Evolutionary conservation across 2,329 filamentous ascomycete genomes (phyloP), one percentile per base, ranked within the genome.

Genomic region (Sporothrix pseudoabietina): DNA sequence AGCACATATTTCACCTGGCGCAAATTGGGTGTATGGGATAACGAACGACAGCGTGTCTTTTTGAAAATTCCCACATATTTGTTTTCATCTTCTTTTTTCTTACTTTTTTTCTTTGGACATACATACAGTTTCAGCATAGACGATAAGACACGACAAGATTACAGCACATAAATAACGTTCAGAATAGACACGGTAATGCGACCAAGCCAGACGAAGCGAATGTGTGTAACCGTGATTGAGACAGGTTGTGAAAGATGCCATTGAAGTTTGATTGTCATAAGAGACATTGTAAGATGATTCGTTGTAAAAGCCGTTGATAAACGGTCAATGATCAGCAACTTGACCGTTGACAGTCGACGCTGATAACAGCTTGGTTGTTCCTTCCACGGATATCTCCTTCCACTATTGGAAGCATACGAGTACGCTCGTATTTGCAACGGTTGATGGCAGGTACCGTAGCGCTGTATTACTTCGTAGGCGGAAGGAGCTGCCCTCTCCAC

Each of bases 121-220:
- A 39, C 35, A 72, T 41, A 57, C 35, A 35, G 9, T 26, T 47
- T 49, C 8, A 44, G 55, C 26, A 65, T 61, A 71, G 70, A 68
- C 61, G 35, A 68, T 57, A 72, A 72, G 49, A 57, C 22, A 68
- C 52, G 71, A 68, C 61, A 55, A 61, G 41, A 41, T 22, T 12
- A 71, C n/a, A 44, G 35, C 39, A 35, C 39, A 66, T 47, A 47
- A 30, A 59, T 44, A 66, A 8, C 22, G 26, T 4, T 6, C 22
- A 47, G n/a, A 41, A 16, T 30, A 3, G 4, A 66, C 12, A 30
- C 16, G 26, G n/a, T 66, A 47, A 41, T 30, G 22, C 22, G n/a
- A 66, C 39, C 61, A 66, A 65, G 61, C 30, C 39, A 65, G 35
- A 44, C 39, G 39, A 41, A 66, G 39, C 22, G 22, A 66, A 47